phyloP scores from a whole-genome alignment of 2,329 filamentous ascomycete genomes.

The Sporothrix euskadiensis region DNA sequence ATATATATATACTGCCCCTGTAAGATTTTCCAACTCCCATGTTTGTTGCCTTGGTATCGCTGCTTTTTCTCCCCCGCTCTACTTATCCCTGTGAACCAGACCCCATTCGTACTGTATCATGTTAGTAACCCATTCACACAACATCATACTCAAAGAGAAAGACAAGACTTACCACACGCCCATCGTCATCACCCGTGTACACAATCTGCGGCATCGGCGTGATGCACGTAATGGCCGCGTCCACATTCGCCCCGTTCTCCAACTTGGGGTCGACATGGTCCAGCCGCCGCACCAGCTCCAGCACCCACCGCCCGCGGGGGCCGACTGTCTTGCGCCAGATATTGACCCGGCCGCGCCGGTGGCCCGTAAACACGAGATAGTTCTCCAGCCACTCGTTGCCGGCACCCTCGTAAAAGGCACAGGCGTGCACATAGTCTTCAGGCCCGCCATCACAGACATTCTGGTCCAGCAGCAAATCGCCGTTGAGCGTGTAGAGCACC shows the following conservation, averaged over 20 bases:
- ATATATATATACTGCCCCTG: not conserved
- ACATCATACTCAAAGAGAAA: conserved; percentile 4
- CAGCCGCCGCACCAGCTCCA: conserved; percentile 77
- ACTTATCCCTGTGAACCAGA: conserved; percentile 58
- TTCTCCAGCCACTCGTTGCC: conserved; percentile 91
- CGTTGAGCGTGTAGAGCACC: conserved; percentile 83
- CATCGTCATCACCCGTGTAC: conserved; percentile 93
- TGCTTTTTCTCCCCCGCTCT: not conserved
- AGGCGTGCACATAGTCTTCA: conserved; percentile 77
- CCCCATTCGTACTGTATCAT: conserved; percentile 63
- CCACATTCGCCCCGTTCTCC: conserved; percentile 58
- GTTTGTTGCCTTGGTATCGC: not conserved
- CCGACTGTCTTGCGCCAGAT: conserved; percentile 62
- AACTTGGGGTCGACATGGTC: conserved; percentile 74
- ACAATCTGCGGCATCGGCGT: conserved; percentile 78
- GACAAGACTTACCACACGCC: conserved; percentile 70
- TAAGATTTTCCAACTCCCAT: not conserved
- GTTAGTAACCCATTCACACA: conserved; percentile 12
- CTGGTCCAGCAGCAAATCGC: conserved; percentile 77
- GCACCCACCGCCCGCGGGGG: conserved; percentile 64
- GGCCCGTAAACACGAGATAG: conserved; percentile 84
- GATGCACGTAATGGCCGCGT: conserved; percentile 80
- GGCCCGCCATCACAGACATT: conserved; percentile 62
- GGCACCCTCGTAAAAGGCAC: conserved; percentile 89
- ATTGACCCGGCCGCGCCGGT: conserved; percentile 80